A percentile compares a stretch with the other conserved stretches of the same genome.
These are phyloP conservation scores for Margaritispora aquatica DNA, from an alignment of 495 filamentous ascomycete species.

Conservation along the genomic window DNA sequence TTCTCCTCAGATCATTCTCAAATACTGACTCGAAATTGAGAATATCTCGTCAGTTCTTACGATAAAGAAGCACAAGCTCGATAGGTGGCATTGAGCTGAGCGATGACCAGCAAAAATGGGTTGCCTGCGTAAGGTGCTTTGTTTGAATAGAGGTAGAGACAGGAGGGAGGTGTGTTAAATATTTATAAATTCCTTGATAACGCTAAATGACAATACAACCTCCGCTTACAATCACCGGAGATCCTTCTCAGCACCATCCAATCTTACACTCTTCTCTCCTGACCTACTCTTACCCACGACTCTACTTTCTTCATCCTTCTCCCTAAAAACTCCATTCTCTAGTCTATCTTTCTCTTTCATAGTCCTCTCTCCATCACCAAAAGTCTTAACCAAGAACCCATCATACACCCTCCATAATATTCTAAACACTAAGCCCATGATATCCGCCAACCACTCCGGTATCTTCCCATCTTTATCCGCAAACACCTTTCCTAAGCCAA, in stretches of 20 bases:
- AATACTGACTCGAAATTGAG: too few species aligned
- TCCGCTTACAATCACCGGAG: not conserved
- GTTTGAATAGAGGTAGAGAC: too few species aligned
- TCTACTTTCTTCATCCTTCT: not conserved
- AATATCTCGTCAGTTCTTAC: too few species aligned
- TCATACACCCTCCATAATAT: slow-evolving; percentile 75
- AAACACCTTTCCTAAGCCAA: slow-evolving; percentile 41
- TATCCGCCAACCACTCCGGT: slow-evolving; percentile 57
- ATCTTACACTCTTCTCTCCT: not conserved
- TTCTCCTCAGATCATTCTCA: too few species aligned
- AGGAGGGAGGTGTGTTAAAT: too few species aligned
- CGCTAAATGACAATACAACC: not conserved
- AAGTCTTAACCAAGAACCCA: slow-evolving; percentile 52
- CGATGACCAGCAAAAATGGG: too few species aligned
- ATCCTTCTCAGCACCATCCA: not conserved
- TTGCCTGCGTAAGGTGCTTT: too few species aligned
- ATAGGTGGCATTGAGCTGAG: too few species aligned
- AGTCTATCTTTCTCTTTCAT: slow-evolving; percentile 14
- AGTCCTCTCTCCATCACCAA: slow-evolving; percentile 89
- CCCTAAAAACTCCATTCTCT: slow-evolving; percentile 14
- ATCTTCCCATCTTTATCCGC: slow-evolving; percentile 57
- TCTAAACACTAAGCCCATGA: slow-evolving; percentile 41
- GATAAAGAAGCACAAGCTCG: too few species aligned
- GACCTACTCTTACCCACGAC: not conserved
- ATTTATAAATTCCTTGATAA: too few species aligned